These are phyloP conservation scores for Kipferlia bialata DNA, from an alignment of 78 protist species.

Conservation along the genomic window DNA sequence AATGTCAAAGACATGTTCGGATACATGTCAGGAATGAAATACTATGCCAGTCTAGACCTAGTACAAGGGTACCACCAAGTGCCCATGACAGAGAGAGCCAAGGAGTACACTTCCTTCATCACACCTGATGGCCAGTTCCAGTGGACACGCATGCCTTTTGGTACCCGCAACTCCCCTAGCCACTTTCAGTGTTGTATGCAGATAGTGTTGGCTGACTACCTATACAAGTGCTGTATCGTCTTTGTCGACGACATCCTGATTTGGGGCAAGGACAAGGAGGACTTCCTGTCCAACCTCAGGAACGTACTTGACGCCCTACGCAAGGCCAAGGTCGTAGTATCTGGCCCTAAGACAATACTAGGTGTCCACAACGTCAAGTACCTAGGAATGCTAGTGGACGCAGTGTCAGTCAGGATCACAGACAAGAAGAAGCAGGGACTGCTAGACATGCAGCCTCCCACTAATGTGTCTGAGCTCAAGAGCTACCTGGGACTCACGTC, in stretches of 20 bases:
- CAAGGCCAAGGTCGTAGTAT: too few relatives aligned
- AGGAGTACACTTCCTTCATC: conserved; percentile 15
- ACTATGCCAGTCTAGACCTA: conserved; percentile 21
- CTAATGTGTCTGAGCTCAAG: too few relatives aligned
- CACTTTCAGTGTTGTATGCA: conserved; percentile 7
- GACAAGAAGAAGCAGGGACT: too few relatives aligned
- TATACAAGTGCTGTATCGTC: conserved; percentile 5
- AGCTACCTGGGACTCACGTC: too few relatives aligned
- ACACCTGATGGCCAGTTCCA: conserved; percentile 17
- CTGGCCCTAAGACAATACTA: too few relatives aligned
- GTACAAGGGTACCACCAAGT: conserved; percentile 17
- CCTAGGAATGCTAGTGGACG: too few relatives aligned
- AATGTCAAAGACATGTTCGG: neutral
- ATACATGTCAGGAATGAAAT: neutral
- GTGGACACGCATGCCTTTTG: conserved; percentile 24
- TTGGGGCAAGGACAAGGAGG: neutral
- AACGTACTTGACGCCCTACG: too few relatives aligned
- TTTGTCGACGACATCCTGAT: conserved; percentile 35
- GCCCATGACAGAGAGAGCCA: neutral
- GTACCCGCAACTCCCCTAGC: conserved; percentile 22
- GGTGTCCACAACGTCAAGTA: too few relatives aligned
- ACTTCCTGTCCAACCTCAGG: too few relatives aligned
- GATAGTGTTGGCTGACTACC: neutral
- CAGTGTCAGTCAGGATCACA: too few relatives aligned
- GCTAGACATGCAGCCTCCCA: too few relatives aligned